Base-by-base conservation (phyloP, 495 filamentous ascomycete genomes). In the Podospora anserina region DNA sequence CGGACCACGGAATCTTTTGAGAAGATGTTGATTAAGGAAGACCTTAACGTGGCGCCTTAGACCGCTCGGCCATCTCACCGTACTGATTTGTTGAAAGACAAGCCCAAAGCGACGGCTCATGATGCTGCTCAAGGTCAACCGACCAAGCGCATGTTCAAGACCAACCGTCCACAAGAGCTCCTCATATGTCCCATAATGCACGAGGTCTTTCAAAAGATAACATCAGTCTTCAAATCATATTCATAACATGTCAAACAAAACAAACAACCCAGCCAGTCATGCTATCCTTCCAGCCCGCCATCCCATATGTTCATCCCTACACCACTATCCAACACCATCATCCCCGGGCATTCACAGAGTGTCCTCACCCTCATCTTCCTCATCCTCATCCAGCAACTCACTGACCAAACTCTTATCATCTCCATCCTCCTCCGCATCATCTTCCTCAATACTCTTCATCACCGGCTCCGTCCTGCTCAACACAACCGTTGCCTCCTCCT, bases 1-100 rank as follows among this genome's bases (percentile, higher is more conserved):
- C 72, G 76, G 72, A 78, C 74, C 70, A 76, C 75, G 74, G 75
- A 77, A 77, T 61, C 56, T 49, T 49, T 6, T 11, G 23, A 49
- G 6, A 49, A 49, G 39, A 49, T 49, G 39, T 49, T 49, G 39
- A 49, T 49, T 49, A 49, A 49, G 39, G 39, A 49, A 3, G 13
- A 49, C 39, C 39, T 49, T 49, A 49, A 49, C 39, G 39, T 49
- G 39, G 39, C 39, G 39, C 39, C 39, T 49, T 49, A 49, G 39
- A 49, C 39, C 39, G 39, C 39, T 49, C 39, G 39, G 39, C 39
- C 39, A 49, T 49, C 39, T 49, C 39, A 49, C 39, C 39, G 39
- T 49, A 49, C 9, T 49, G 13, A 49, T 49, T 49, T 49, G 39
- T 49, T 49, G 39, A 11, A 49, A 2, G 13, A 5, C 13, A 11